Percentiles rank a stretch among this genome's conserved stretches.
phyloP scores from a whole-genome alignment of 2,329 filamentous ascomycete genomes.

The Neoscytalidium dimidiatum region DNA sequence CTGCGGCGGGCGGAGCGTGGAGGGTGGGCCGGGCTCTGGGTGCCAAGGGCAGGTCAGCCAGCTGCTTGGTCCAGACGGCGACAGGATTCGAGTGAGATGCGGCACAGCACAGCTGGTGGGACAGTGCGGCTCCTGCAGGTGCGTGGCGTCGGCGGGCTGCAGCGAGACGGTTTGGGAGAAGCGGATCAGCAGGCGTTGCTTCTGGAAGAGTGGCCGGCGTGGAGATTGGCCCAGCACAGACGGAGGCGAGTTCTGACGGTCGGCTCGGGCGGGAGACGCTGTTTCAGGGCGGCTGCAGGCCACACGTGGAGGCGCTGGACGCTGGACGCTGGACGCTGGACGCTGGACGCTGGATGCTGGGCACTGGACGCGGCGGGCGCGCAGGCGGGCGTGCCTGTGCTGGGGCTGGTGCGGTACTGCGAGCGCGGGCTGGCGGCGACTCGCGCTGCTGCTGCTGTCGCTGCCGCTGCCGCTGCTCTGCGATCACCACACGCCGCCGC shows the following conservation, averaged over 20 bases:
- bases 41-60: too few relatives aligned
- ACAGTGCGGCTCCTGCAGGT: conserved; percentile 18
- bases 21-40: neutral
- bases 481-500: neutral
- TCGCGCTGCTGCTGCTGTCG: too few relatives aligned
- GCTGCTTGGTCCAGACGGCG: neutral
- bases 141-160: conserved; percentile 9
- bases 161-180: conserved; percentile 6
- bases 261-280: conserved; percentile 4
- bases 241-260: neutral
- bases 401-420: neutral
- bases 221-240: conserved; percentile 14
- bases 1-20: conserved; percentile 12
- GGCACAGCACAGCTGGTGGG: conserved; percentile 16
- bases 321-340: neutral
- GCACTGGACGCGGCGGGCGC: neutral
- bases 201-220: conserved; percentile 16
- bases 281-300: conserved; percentile 3
- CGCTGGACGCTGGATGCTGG: neutral
- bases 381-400: neutral
- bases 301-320: neutral
- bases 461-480: neutral
- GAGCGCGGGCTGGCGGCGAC: neutral
- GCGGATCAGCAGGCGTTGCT: conserved; percentile 16
- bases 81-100: neutral